Conservation (phyloP, 148 eudicot species). For the Silene conica region DNA sequence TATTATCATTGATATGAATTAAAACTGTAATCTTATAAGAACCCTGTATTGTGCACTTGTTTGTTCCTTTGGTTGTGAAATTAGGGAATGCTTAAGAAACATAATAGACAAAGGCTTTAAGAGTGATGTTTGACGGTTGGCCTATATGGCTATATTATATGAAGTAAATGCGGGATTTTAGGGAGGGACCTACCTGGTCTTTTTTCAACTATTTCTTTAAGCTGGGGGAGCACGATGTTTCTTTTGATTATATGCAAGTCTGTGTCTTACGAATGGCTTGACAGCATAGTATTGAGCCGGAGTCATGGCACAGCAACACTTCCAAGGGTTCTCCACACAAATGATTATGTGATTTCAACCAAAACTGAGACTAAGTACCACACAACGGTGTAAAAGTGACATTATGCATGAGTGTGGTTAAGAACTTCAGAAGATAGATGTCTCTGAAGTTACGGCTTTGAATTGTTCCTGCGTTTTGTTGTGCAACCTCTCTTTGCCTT, state of each 20-base stretch:
- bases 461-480: not conserved
- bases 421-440: not conserved
- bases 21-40: not conserved
- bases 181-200: too few relatives aligned
- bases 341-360: not conserved
- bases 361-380: not conserved
- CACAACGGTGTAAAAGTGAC: not conserved
- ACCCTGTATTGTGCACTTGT: not conserved
- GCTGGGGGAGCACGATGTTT: too few relatives aligned
- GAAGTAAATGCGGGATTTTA: too few relatives aligned
- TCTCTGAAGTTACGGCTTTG: not conserved
- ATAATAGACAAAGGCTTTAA: too few relatives aligned
- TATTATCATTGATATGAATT: not conserved
- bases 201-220: too few relatives aligned
- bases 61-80: not conserved
- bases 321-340: too few relatives aligned
- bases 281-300: too few relatives aligned
- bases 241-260: too few relatives aligned
- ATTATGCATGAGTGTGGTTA: not conserved
- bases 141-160: too few relatives aligned
- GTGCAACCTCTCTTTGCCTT: not conserved
- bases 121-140: too few relatives aligned
- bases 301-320: too few relatives aligned
- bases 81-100: not conserved
- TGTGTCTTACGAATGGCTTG: too few relatives aligned